These are phyloP conservation scores for Hericium alpestre DNA, from an alignment of 768 basidiomycete species.

Conservation along the genomic window DNA sequence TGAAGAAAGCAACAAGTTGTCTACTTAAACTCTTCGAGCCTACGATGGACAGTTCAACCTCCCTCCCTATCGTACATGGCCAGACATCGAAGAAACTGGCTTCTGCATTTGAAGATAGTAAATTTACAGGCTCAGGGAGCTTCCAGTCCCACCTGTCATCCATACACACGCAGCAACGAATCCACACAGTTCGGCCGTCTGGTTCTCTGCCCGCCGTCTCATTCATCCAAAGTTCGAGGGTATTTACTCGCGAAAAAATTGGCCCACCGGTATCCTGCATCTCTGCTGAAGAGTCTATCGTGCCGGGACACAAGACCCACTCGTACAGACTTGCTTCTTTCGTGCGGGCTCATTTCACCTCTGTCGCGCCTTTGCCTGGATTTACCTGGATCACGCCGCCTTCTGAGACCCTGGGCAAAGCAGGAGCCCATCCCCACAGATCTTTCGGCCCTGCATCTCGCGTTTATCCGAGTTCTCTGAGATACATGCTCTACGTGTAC, in stretches of 20 bases:
- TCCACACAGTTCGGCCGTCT: not conserved
- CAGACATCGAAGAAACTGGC: not conserved
- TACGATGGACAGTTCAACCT: not conserved
- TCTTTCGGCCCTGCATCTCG: not conserved
- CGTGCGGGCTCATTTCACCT: not conserved
- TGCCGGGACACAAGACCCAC: not conserved
- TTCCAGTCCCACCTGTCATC: not conserved
- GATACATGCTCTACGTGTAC: conserved; percentile 10
- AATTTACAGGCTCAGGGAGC: not conserved
- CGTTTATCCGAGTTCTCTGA: not conserved
- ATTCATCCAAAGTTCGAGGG: not conserved
- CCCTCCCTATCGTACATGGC: not conserved
- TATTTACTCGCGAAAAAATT: no score
- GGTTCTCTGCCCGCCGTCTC: not conserved
- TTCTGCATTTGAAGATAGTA: not conserved
- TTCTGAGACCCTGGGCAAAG: not conserved
- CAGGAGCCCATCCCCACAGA: not conserved
- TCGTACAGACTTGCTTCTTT: not conserved
- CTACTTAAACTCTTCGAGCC: not conserved
- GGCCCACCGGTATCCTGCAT: no score
- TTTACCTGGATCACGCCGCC: not conserved
- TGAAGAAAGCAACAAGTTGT: no score
- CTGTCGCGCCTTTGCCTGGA: not conserved
- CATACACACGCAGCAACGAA: not conserved
- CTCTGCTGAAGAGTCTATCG: no score